Base-by-base conservation (phyloP, 163 green algal genomes). In the Prototheca wickerhamii region DNA sequence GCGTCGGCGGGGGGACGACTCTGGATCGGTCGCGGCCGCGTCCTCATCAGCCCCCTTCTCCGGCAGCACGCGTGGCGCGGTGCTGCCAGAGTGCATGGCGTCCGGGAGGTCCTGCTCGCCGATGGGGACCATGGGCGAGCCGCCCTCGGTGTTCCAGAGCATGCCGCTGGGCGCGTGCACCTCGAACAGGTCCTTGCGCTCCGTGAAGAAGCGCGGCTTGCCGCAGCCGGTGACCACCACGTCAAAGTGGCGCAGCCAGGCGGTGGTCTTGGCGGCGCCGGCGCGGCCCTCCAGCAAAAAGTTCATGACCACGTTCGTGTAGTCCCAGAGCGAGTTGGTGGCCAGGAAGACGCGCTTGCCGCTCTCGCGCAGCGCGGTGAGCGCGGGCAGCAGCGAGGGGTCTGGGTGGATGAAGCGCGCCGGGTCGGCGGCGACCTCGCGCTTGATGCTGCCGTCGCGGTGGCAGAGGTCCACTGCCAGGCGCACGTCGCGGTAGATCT, bases 241-340 rank as follows among this genome's bases (percentile, higher is more conserved):
- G 58, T 99, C 91, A 78, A 99, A 99, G 70, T 90, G 83, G 34
- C 80, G 31, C 25, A 97, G 78, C 91, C 88, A 97, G 31, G 30
- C 70, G 56, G 32, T 26, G 55, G 72, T 75, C 32, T 44, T n/a
- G 18, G 18, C 46, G 25, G 43, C 15, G 18, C 77, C 77, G 4
- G 67, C 54, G 4, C 68, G 67, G 23, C 74, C 67, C 15, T 35
- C 52, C 35, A 94, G 55, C 42, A 99, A 71, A 67, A 84, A 96
- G 79, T 96, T 97, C 92, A 98, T 97, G 28, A 97, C 91, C 25
- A 99, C 86, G 65, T 95, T 81, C 5, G 92, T 96, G 89, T 96
- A 98, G 83, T 98, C 93, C 62, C 86, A 98, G 70, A 98, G 70
- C 37, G 67, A 86, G 83, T 97, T 97, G 66, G 92, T 97, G 57